phyloP scores from a whole-genome alignment of 164 flowering plant species.

The Tetrastigma voinierianum region DNA sequence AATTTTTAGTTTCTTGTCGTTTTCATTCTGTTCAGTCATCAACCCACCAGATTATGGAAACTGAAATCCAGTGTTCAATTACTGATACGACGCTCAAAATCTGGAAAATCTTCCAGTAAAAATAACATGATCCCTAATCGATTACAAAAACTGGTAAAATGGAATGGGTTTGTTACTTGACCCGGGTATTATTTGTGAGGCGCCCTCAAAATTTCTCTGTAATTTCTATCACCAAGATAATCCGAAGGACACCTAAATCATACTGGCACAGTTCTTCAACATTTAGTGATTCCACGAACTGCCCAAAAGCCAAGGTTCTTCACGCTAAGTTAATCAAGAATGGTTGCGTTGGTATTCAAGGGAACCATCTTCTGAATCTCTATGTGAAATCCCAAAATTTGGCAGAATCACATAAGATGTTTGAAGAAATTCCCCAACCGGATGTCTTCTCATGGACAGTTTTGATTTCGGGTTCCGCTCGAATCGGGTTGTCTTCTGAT shows the following conservation, averaged over 20 bases:
- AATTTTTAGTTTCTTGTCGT: neutral
- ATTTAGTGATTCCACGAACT: neutral
- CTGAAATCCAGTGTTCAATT: neutral
- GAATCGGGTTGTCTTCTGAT: conserved; percentile 17
- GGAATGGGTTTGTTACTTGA: neutral
- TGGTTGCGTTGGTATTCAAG: conserved; percentile 20
- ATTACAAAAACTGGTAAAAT: neutral
- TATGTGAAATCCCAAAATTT: conserved; percentile 33
- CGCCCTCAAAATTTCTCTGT: neutral
- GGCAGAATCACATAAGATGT: conserved; percentile 47
- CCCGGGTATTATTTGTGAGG: neutral
- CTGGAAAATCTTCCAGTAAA: neutral
- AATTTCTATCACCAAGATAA: neutral
- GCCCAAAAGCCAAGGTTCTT: conserved; percentile 12
- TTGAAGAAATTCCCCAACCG: conserved; percentile 52
- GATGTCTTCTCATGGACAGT: conserved; percentile 69
- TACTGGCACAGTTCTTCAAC: neutral
- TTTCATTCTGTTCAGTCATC: neutral
- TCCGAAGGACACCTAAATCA: neutral
- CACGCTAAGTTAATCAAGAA: conserved; percentile 43
- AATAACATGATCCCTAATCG: neutral
- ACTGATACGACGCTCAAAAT: neutral
- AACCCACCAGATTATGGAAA: neutral
- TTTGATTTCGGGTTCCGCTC: conserved; percentile 51
- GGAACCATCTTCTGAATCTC: conserved; percentile 33